Evolutionary conservation across 768 basidiomycete genomes (phyloP), one percentile per base, ranked within the genome.

Genomic region (Heimioporus sp.): DNA sequence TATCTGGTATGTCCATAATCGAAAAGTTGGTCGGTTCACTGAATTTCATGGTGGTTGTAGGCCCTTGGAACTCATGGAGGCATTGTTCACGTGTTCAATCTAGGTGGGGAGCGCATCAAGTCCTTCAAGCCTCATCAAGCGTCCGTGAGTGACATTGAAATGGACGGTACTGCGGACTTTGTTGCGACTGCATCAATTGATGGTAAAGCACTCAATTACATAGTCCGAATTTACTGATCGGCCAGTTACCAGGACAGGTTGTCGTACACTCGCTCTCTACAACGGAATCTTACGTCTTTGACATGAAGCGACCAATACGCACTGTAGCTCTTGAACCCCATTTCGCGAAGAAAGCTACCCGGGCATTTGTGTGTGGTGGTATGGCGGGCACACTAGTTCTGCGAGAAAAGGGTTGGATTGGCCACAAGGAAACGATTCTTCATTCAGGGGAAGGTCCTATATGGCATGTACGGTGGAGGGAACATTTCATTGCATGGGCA

Each of bases 321-420:
- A 86, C 88, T 4, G 79, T 98, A 41, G 83, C 94, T 2, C 79
- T 98, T 50, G 96, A 98, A 63, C 97, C 97, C 7, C 80, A 85
- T 53, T 99, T 96, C 55, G 82, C 87, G 4, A 90, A 88, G 69
- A 82, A 81, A 45, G 77, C 79, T 35, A 81, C 88, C 9, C 79
- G 92, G 19, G 80, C 88, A 0, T 87, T 97, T 59, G 88, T 97
- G 11, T 92, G 88, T 49, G 97, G 96, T 19, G 97, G 97, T 10
- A 79, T 96, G 79, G 87, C 91, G 0, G 96, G 97, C 5, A 83
- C 78, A 19, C 73, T 99, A 24, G 75, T 90, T n/a, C 61, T 97
- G 59, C 83, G 90, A 56, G 96, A 98, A 75, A 98, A 97, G 65
- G 91, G 94, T 7, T 98, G 97, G 95, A 72, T 98, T 2, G 94